Base-by-base conservation (phyloP, 768 basidiomycete species). In the Suillus cothurnatus region DNA sequence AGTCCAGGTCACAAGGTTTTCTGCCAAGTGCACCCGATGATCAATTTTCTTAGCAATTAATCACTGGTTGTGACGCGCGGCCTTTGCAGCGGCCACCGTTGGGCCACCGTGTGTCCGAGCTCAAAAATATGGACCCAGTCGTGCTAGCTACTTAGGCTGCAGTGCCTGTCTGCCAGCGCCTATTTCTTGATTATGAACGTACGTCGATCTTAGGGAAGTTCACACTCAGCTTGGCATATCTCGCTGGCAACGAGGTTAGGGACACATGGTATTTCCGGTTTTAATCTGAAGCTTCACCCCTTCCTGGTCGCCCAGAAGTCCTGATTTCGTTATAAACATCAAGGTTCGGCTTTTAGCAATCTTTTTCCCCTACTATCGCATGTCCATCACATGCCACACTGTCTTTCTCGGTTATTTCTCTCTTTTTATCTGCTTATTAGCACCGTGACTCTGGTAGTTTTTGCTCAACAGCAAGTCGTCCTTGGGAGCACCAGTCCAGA, bases 381-480 rank as follows among this genome's bases (percentile, higher is more conserved):
- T 64, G 64, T 50, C 17, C 26, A 17, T 28, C 31, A 31, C 39
- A 77, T 73, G 76, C 64, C 58, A 52, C 70, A 72, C 68, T 66
- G 67, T 14, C 70, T 76, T 55, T 61, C 67, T 19, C 66, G 66
- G 39, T 6, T 59, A 61, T 68, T 19, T 45, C 60, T 76, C 4
- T 38, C 15, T 32, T 63, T 76, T 28, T 58, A 17, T 62, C n/a
- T 64, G 15, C 55, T 56, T n/a, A 53, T 53, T 23, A 47, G 21
- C 26, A 38, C 43, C 31, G 65, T 67, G 2, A 38, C 68, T 47
- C 45, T 66, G 1, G 61, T 49, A 15, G 60, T 36, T 23, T 31
- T 55, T 11, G 75, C 76, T 0, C 68, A 69, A 31, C 69, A 74
- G 17, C 63, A 36, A 21, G 76, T 77, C 6, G 56, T 69, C 14